Evolutionary conservation across 345 rosid species (phyloP).

Genomic region (Gossypium thurberi): DNA sequence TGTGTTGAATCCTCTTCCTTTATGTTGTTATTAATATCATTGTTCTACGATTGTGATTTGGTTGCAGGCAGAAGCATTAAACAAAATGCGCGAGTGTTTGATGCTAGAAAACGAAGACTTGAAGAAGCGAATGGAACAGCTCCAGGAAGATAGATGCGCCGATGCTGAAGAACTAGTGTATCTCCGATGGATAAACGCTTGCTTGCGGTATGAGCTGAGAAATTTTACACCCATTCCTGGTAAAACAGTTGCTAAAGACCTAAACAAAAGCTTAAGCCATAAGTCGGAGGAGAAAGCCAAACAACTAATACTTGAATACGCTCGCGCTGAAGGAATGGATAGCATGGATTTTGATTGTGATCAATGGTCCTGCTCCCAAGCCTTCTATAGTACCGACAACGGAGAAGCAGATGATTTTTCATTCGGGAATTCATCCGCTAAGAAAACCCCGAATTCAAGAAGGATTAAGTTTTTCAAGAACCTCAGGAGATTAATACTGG

Average conservation of each 20-base stretch:
- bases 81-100: conserved; percentile 30
- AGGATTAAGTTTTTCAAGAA: conserved; percentile 52
- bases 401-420: conserved; percentile 46
- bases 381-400: conserved; percentile 46
- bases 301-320: conserved; percentile 69
- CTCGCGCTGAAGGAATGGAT: conserved; percentile 40
- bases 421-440: conserved; percentile 25
- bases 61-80: conserved; percentile 53
- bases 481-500: conserved; percentile 49
- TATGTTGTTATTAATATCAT: neutral
- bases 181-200: conserved; percentile 87
- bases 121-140: conserved; percentile 52
- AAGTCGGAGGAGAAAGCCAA: conserved; percentile 74
- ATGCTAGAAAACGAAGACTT: conserved; percentile 54
- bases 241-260: conserved; percentile 78
- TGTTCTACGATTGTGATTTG: neutral
- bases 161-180: conserved; percentile 77
- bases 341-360: conserved; percentile 41
- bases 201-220: conserved; percentile 79
- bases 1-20: neutral
- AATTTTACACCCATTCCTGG: conserved; percentile 57
- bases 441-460: conserved; percentile 27
- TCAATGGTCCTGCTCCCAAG: conserved; percentile 56
- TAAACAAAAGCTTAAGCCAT: conserved; percentile 67
- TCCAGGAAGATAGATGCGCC: conserved; percentile 57